Percentiles rank a stretch among this genome's conserved stretches.
phyloP scores from a whole-genome alignment of 176 grass and related monocot genomes.

The Cocos nucifera region DNA sequence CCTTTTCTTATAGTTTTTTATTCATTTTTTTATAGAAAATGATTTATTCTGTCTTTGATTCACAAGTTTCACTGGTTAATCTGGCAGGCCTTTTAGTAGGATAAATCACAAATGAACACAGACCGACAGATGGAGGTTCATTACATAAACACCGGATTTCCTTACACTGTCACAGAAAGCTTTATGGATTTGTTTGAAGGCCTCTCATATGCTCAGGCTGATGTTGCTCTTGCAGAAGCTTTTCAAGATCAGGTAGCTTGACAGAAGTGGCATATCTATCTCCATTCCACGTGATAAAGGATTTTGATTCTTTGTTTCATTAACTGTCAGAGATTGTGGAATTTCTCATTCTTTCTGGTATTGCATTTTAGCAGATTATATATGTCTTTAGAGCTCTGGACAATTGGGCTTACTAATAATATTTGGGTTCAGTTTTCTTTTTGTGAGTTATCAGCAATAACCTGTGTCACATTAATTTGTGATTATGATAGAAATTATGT shows the following conservation, averaged over 20 bases:
- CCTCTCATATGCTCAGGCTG: conserved; percentile 77
- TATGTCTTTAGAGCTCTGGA: too few species aligned
- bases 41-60: neutral
- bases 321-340: too few species aligned
- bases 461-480: too few species aligned
- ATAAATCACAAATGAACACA: conserved; percentile 52
- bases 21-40: neutral
- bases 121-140: conserved; percentile 81
- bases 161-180: conserved; percentile 74
- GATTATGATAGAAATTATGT: too few species aligned
- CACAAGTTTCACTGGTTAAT: conserved; percentile 2
- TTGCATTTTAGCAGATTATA: too few species aligned
- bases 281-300: neutral
- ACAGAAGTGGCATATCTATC: conserved; percentile 2
- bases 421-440: too few species aligned
- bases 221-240: conserved; percentile 61
- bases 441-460: too few species aligned
- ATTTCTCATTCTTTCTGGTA: too few species aligned
- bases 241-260: conserved; percentile 73
- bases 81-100: conserved; percentile 24
- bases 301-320: too few species aligned
- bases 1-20: neutral
- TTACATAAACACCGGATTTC: conserved; percentile 93
- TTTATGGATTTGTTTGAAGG: conserved; percentile 99
- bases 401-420: too few species aligned